phyloP scores from a whole-genome alignment of 2,329 filamentous ascomycete genomes.

The Didymella pinodella region DNA sequence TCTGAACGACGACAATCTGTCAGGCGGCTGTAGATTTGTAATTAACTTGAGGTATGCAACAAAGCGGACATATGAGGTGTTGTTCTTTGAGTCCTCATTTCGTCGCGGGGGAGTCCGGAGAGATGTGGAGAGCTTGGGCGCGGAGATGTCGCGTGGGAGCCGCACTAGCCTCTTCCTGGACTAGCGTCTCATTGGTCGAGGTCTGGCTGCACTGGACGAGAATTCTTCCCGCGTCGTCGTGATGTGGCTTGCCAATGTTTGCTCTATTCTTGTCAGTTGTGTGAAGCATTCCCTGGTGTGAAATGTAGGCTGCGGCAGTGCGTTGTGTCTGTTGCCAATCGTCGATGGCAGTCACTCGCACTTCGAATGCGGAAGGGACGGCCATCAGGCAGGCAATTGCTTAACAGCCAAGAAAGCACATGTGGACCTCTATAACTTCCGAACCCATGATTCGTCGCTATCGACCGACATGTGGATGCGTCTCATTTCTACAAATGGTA shows the following conservation, averaged over 20 bases:
- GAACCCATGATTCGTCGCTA: not conserved
- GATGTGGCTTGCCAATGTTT: not conserved
- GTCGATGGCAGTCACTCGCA: not conserved
- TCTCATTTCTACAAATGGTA: not conserved
- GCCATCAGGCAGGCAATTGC: not conserved
- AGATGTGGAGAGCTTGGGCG: slow-evolving; percentile 19
- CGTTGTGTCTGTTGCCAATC: not conserved
- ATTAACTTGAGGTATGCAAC: not conserved
- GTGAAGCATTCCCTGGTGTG: not conserved
- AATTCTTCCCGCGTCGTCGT: not conserved
- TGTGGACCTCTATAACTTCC: slow-evolving; percentile 2
- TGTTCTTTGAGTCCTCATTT: slow-evolving; percentile 1
- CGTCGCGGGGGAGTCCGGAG: slow-evolving; percentile 17
- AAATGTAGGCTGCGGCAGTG: not conserved
- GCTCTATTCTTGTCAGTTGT: not conserved
- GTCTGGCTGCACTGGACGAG: slow-evolving; percentile 6
- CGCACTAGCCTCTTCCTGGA: not conserved
- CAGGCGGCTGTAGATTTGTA: not conserved
- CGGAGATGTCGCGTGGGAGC: slow-evolving; percentile 13
- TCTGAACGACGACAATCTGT: not conserved
- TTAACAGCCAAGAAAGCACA: slow-evolving; percentile 7
- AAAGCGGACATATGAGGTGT: not conserved
- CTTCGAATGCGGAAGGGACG: not conserved
- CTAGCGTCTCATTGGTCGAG: not conserved
- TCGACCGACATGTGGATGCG: not conserved